Percentiles rank a stretch among this genome's conserved stretches.
These are phyloP conservation scores for Neofusicoccum sp. DNA, from an alignment of 2,329 filamentous ascomycete species.

Conservation along the genomic window DNA sequence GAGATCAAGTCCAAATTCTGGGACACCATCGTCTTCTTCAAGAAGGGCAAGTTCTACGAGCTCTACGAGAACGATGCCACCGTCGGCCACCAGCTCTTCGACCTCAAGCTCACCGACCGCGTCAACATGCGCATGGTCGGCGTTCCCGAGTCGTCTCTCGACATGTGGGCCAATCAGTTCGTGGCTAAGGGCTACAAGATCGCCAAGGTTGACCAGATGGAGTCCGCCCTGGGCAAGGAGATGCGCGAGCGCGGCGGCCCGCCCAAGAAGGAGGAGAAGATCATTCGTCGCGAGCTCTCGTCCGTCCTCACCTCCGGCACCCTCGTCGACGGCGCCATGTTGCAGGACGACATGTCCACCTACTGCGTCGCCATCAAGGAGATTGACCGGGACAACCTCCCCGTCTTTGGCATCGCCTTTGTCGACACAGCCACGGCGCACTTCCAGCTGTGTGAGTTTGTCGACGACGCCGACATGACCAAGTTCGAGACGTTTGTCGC, in stretches of 20 bases:
- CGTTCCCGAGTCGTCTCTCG: conserved; percentile 92
- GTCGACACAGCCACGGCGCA: conserved; percentile 95
- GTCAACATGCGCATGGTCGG: conserved; percentile 99
- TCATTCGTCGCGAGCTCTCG: conserved; percentile 87
- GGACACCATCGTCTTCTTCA: conserved; percentile 99
- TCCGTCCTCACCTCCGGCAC: conserved; percentile 92
- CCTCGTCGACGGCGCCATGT: conserved; percentile 92
- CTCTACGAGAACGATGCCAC: conserved; percentile 98
- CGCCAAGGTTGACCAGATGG: conserved; percentile 93
- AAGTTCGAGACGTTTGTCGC: conserved; percentile 97
- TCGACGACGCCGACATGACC: conserved; percentile 89
- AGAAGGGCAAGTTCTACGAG: conserved; percentile 99
- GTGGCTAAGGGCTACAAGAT: conserved; percentile 98
- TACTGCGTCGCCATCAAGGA: conserved; percentile 93
- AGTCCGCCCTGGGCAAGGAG: conserved; percentile 93
- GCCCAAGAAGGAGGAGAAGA: conserved; percentile 78
- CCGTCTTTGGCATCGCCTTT: conserved; percentile 89
- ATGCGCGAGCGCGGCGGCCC: conserved; percentile 91
- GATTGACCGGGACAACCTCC: conserved; percentile 67
- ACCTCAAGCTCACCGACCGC: conserved; percentile 94
- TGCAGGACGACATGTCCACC: conserved; percentile 96
- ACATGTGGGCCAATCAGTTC: conserved; percentile 97
- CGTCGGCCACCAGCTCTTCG: conserved; percentile 93
- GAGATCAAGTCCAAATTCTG: conserved; percentile 98
- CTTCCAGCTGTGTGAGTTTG: conserved; percentile 89